phyloP scores from a whole-genome alignment of 345 rosid genomes.

The Nasturtium officinale region DNA sequence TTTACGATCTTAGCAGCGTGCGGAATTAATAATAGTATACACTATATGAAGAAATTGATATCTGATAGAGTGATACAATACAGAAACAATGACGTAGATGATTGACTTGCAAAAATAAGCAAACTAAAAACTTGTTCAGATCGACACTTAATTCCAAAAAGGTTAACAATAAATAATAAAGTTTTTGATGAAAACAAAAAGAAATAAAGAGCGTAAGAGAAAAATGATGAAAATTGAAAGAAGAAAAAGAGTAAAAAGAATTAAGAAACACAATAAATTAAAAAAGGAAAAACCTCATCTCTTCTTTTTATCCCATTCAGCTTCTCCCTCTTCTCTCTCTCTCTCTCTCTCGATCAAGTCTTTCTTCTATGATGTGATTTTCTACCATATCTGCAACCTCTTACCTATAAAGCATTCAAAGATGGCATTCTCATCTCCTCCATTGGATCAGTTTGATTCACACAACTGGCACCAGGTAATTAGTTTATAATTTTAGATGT shows the following conservation, averaged over 20 bases:
- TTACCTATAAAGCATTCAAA: slow-evolving; percentile 17
- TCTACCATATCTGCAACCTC: slow-evolving; percentile 33
- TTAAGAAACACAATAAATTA: slow-evolving; percentile 23
- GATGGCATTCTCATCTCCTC: slow-evolving; percentile 45
- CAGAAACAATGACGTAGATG: slow-evolving; percentile 29
- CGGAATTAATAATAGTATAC: not conserved
- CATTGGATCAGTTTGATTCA: slow-evolving; percentile 39
- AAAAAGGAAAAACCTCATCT: slow-evolving; percentile 34
- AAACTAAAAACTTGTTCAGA: slow-evolving; percentile 11
- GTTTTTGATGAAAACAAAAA: slow-evolving; percentile 33
- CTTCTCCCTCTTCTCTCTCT: slow-evolving; percentile 19
- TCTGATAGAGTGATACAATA: slow-evolving; percentile 14
- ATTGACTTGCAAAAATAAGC: slow-evolving; percentile 26
- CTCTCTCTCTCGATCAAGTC: slow-evolving; percentile 28
- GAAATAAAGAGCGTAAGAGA: slow-evolving; percentile 32
- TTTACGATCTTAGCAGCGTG: not conserved
- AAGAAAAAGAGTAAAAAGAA: slow-evolving; percentile 1
- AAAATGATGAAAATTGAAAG: slow-evolving; percentile 26
- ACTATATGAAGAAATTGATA: not conserved
- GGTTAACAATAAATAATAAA: slow-evolving; percentile 29
- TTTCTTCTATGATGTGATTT: slow-evolving; percentile 38
- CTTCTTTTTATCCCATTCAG: slow-evolving; percentile 42
- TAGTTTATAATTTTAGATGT: slow-evolving; percentile 11
- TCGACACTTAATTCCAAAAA: slow-evolving; percentile 39
- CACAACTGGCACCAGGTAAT: slow-evolving; percentile 44